Conservation (phyloP, 805 yeast species). For the Ogataea degrootiae region DNA sequence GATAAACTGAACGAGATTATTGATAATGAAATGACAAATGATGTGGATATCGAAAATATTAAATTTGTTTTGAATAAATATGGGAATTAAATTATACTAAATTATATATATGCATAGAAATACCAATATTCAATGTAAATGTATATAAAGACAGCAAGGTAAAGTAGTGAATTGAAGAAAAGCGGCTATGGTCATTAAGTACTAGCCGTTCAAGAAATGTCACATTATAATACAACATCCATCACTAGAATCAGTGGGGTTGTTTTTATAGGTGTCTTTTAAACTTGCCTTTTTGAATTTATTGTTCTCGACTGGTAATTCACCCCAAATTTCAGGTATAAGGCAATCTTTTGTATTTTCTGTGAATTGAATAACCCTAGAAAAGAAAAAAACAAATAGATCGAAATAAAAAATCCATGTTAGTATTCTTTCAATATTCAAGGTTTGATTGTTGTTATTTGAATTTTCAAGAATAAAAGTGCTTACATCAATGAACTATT, state of each 20-base stretch:
- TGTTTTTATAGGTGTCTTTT: neutral
- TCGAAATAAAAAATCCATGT: conserved; percentile 5
- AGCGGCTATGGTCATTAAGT: too few relatives aligned
- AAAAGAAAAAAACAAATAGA: neutral
- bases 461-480: conserved; percentile 19
- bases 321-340: conserved; percentile 41
- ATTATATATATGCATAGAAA: neutral
- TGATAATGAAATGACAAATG: conserved; percentile 20
- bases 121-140: neutral
- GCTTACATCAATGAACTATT: conserved; percentile 44
- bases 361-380: conserved; percentile 37
- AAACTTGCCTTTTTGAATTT: conserved; percentile 28
- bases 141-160: neutral
- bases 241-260: neutral
- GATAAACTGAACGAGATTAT: conserved; percentile 33
- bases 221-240: conserved; percentile 29
- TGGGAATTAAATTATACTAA: neutral
- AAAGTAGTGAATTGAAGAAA: neutral
- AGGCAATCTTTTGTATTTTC: conserved; percentile 43
- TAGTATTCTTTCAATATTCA: neutral
- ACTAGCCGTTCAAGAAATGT: neutral
- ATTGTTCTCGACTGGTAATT: conserved; percentile 31
- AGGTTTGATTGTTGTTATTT: neutral
- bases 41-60: conserved; percentile 36
- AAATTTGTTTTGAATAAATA: conserved; percentile 17